Base-by-base conservation (phyloP, 345 rosid genomes). In the Brassica juncea region DNA sequence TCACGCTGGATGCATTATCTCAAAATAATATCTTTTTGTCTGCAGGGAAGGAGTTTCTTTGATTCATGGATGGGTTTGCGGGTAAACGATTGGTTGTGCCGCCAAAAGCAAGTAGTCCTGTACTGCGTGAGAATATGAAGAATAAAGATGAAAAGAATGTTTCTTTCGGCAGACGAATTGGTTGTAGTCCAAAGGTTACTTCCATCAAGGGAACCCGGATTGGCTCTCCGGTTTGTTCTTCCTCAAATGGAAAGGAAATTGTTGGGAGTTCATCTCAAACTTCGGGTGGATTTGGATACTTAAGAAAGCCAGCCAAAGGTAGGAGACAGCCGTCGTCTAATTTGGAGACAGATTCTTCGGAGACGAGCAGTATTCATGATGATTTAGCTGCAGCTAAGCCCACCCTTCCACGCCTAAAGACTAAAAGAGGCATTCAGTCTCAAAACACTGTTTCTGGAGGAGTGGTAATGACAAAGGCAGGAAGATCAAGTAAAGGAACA, bases 41-140 rank as follows among this genome's bases (percentile, higher is more conserved):
- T n/a, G n/a, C n/a, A n/a, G n/a, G n/a, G n/a, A n/a, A n/a, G n/a
- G n/a, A n/a, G 4, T 58, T 15, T 57, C 44, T 75, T 70, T 70
- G 37, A 76, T 44, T 77, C 72, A 95, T 95, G 99, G 99, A 90
- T 80, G 89, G 86, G 63, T 85, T 84, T 81, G 75, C 91, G 35
- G 85, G 95, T 77, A 90, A 90, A 82, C 86, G 87, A 79, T 79
- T 81, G 44, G 77, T 37, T 74, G 11, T 78, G 71, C 80, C 89
- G n/a, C n/a, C n/a, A 54, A 94, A 87, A 84, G 84, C 88, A 32
- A 84, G 88, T 12, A 76, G 87, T 66, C 84, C 82, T 79, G 83
- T 81, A 72, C 80, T 89, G 82, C 86, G 89, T 80, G 97, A 89
- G 65, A 83, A 75, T 37, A 82, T 83, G 69, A 85, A 84, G 23